phyloP scores from a whole-genome alignment of 345 rosid genomes.

The Turritis glabra region DNA sequence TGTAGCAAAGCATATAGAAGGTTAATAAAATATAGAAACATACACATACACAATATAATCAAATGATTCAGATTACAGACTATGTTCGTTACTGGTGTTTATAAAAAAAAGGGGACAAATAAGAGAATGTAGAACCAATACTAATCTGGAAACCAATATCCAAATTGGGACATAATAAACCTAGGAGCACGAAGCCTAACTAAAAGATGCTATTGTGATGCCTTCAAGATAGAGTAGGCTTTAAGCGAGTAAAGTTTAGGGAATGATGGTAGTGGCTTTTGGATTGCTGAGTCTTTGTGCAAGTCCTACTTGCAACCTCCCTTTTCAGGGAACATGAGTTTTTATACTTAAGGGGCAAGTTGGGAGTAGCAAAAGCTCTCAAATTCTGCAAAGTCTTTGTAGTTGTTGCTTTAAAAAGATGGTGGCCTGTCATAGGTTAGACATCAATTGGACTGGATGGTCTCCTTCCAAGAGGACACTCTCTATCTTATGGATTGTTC shows the following conservation, averaged over 20 bases:
- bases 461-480: too few relatives aligned
- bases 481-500: too few relatives aligned
- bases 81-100: neutral
- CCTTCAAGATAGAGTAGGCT: neutral
- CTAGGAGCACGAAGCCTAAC: neutral
- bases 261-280: too few relatives aligned
- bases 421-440: too few relatives aligned
- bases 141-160: neutral
- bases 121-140: neutral
- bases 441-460: too few relatives aligned
- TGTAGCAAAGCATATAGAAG: constrained; percentile 36
- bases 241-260: neutral
- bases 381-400: too few relatives aligned
- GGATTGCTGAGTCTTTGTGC: too few relatives aligned
- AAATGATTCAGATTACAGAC: neutral
- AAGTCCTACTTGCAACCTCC: too few relatives aligned
- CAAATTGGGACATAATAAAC: neutral
- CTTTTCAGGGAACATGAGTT: too few relatives aligned
- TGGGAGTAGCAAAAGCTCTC: too few relatives aligned
- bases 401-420: too few relatives aligned
- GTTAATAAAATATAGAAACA: neutral
- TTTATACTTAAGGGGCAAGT: too few relatives aligned
- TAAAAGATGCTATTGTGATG: neutral
- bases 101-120: neutral
- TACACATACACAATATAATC: neutral